phyloP scores from a whole-genome alignment of 208 protist species.

The Crithidia thermophila region DNA sequence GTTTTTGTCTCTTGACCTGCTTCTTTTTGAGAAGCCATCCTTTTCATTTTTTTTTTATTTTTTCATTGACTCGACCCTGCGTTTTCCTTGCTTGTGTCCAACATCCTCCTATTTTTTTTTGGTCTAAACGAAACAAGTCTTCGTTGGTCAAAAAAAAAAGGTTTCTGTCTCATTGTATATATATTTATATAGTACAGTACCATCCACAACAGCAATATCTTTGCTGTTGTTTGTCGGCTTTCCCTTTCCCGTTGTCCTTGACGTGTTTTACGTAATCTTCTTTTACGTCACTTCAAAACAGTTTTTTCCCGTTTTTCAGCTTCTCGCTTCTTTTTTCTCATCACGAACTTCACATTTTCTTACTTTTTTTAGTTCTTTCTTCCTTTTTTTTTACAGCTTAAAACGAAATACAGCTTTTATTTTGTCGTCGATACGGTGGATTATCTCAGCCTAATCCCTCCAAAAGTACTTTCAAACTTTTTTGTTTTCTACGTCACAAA shows the following conservation, averaged over 20 bases:
- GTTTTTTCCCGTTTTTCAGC: conserved; percentile 5
- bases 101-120: too few species aligned
- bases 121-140: too few species aligned
- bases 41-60: too few species aligned
- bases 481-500: too few species aligned
- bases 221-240: conserved; percentile 10
- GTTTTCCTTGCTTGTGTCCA: too few species aligned
- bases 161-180: not conserved
- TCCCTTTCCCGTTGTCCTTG: not conserved
- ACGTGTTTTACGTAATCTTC: not conserved
- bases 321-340: conserved; percentile 6
- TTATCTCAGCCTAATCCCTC: too few species aligned
- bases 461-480: too few species aligned
- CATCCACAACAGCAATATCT: not conserved
- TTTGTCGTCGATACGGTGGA: too few species aligned
- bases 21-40: too few species aligned
- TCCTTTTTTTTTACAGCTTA: not conserved
- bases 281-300: not conserved
- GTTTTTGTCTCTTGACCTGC: too few species aligned
- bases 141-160: too few species aligned
- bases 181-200: not conserved
- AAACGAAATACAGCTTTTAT: conserved; percentile 5
- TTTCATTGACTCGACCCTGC: too few species aligned
- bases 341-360: not conserved
- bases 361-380: conserved; percentile 30